Evolutionary conservation across 768 basidiomycete genomes (phyloP), one percentile per base, ranked within the genome.

Genomic region (Collybia mongolica): DNA sequence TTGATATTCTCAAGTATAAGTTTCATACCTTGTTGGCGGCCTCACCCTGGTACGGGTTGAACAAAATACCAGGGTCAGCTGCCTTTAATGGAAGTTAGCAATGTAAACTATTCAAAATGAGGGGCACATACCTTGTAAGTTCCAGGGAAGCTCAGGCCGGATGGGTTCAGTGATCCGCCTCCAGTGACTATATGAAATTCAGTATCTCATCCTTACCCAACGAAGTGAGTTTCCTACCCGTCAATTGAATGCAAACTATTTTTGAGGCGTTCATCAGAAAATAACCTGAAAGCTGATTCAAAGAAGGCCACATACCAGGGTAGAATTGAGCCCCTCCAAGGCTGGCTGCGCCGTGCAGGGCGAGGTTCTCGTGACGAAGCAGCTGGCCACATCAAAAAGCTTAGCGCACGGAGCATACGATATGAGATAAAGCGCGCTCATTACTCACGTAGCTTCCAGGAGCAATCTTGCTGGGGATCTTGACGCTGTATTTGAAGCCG

Each of bases 341-440:
- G 35, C 59, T 66, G 15, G 54, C 51, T 15, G 62, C 71, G 12
- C 55, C 69, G 48, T 72, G 71, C 42, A 72, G 49, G 12, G 71
- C 70, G n/a, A 72, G 61, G 40, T 71, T 69, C 55, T 72, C 70
- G 46, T 72, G 71, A 6, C 70, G 68, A 28, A 72, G 62, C 32
- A 72, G 57, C 67, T 72, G 44, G 14, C 11, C 5, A 6, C 6
- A 46, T 7, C 24, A 41, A 20, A 11, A 3, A 1, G 28, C 11
- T 8, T 9, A 32, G 14, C 11, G 3, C 11, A 8, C 15, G 6
- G 2, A 28, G 35, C 18, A 6, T 39, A 11, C 43, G 36, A 41
- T 7, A 20, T 12, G 28, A n/a, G 14, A 11, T 6, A 8, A 36
- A 46, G 5, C 5, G 26, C 19, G 26, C 5, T 12, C n/a, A 42